Percentiles rank a stretch among this genome's conserved stretches.
phyloP scores from a whole-genome alignment of 257 asterid species.

The Scutellaria galericulata region DNA sequence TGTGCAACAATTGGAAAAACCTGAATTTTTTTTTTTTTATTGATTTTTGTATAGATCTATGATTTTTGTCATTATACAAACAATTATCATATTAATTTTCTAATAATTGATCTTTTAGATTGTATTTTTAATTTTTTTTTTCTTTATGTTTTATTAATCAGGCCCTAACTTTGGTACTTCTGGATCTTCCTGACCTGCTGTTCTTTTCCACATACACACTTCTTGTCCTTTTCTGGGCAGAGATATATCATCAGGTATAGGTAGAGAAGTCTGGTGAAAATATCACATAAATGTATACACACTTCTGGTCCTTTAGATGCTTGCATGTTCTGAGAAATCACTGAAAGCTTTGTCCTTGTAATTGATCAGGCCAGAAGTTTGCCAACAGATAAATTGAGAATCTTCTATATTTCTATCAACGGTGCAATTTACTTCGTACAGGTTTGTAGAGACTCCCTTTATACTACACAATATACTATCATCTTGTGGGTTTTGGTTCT shows the following conservation, averaged over 20 bases:
- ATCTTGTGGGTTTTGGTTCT: slow-evolving; percentile 14
- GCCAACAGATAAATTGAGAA: slow-evolving; percentile 85
- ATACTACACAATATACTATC: slow-evolving; percentile 18
- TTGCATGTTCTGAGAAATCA: slow-evolving; percentile 32
- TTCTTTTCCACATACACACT: slow-evolving; percentile 93
- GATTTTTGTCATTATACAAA: slow-evolving; percentile 20
- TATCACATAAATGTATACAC: slow-evolving; percentile 1
- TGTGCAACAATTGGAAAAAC: background rate
- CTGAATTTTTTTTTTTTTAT: background rate
- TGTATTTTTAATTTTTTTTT: background rate
- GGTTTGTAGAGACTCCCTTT: slow-evolving; percentile 47
- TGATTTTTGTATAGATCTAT: slow-evolving; percentile 13
- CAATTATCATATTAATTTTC: slow-evolving; percentile 7
- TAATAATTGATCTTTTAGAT: background rate
- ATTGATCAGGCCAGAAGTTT: slow-evolving; percentile 85
- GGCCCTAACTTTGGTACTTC: slow-evolving; percentile 65
- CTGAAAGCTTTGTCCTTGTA: slow-evolving; percentile 38
- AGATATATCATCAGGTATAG: slow-evolving; percentile 93
- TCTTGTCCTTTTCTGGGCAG: slow-evolving; percentile 97
- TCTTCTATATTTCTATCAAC: slow-evolving; percentile 65
- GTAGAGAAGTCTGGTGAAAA: slow-evolving; percentile 31
- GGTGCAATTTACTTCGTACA: slow-evolving; percentile 68
- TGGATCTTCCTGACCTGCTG: slow-evolving; percentile 92
- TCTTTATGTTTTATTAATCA: slow-evolving; percentile 37
- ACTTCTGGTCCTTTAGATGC: too few relatives aligned